A percentile compares a stretch with the other conserved stretches of the same genome.
Evolutionary conservation across 495 filamentous ascomycete species (phyloP).

Genomic region (Tetracladium marchalianum): DNA sequence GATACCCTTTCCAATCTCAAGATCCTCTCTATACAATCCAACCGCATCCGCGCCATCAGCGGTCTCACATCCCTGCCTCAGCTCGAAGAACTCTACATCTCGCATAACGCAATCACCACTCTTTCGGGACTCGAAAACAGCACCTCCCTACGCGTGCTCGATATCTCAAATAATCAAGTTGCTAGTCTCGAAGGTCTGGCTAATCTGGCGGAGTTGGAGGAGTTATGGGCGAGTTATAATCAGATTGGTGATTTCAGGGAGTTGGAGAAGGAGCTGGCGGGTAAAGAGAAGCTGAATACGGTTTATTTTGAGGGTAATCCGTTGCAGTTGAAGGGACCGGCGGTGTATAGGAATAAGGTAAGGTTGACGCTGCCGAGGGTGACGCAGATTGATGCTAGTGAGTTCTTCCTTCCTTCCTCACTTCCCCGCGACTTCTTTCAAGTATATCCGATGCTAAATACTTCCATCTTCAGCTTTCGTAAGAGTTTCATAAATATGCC

Average conservation of each 20-base stretch:
- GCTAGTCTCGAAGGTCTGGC: constrained; percentile 61
- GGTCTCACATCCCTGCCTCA: constrained; percentile 63
- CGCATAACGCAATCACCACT: constrained; percentile 83
- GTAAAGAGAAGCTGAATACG: constrained; percentile 72
- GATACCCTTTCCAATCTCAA: constrained; percentile 64
- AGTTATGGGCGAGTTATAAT: constrained; percentile 93
- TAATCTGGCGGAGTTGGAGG: constrained; percentile 62
- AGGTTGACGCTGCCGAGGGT: constrained; percentile 78
- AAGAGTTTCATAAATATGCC: constrained; percentile 12
- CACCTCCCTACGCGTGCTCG: constrained; percentile 62
- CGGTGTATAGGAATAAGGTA: constrained; percentile 89
- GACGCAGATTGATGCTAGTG: constrained; percentile 93
- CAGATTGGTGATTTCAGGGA: constrained; percentile 69
- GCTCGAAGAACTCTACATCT: constrained; percentile 93
- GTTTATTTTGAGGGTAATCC: constrained; percentile 98
- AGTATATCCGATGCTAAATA: neutral
- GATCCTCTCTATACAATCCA: constrained; percentile 94
- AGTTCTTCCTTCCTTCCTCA: constrained; percentile 30
- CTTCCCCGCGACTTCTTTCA: neutral
- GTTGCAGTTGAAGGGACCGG: constrained; percentile 62
- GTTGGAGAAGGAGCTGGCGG: constrained; percentile 66
- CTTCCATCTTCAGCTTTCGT: constrained; percentile 11
- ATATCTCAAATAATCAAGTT: constrained; percentile 87
- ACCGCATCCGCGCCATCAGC: constrained; percentile 74
- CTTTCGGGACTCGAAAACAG: constrained; percentile 68